Percentiles rank a stretch among this genome's conserved stretches.
Conservation (phyloP, 169 alveolate genomes). For the Plasmodium chabaudi region DNA sequence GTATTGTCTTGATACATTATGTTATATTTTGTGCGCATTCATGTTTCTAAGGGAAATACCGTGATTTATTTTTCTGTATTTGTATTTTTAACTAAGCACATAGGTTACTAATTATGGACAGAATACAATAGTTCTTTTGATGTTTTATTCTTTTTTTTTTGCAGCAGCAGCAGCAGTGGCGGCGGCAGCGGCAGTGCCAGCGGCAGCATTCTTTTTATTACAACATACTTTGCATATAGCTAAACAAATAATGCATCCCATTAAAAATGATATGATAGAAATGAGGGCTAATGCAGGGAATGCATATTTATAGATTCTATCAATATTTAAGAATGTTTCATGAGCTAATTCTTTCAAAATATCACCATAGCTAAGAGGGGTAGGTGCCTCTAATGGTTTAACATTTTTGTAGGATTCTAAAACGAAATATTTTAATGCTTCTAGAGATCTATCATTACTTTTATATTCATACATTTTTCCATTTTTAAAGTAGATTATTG, state of each 20-base stretch:
- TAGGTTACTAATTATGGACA: no score
- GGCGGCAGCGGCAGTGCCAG: no score
- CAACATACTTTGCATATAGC: not conserved
- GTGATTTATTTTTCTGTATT: no score
- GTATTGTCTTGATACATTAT: no score
- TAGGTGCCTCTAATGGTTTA: constrained; percentile 56
- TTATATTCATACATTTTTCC: constrained; percentile 91
- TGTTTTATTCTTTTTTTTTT: not conserved
- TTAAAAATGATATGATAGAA: constrained; percentile 30
- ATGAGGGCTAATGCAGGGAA: constrained; percentile 44
- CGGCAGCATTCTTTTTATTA: not conserved
- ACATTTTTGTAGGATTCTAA: constrained; percentile 66
- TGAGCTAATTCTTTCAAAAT: constrained; percentile 38
- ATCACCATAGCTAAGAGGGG: constrained; percentile 35
- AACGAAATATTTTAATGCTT: constrained; percentile 79
- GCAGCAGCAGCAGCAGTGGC: no score
- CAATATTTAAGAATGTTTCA: constrained; percentile 55
- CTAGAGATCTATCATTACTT: constrained; percentile 81
- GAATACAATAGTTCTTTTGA: not conserved
- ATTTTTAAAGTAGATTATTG: constrained; percentile 93
- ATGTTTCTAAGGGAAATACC: no score
- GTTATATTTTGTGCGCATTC: no score
- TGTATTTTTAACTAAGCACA: no score
- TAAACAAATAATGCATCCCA: constrained; percentile 23
- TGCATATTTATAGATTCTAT: constrained; percentile 64